These are phyloP conservation scores for Neonectria faginata DNA, from an alignment of 2,329 filamentous ascomycete species.

Conservation along the genomic window DNA sequence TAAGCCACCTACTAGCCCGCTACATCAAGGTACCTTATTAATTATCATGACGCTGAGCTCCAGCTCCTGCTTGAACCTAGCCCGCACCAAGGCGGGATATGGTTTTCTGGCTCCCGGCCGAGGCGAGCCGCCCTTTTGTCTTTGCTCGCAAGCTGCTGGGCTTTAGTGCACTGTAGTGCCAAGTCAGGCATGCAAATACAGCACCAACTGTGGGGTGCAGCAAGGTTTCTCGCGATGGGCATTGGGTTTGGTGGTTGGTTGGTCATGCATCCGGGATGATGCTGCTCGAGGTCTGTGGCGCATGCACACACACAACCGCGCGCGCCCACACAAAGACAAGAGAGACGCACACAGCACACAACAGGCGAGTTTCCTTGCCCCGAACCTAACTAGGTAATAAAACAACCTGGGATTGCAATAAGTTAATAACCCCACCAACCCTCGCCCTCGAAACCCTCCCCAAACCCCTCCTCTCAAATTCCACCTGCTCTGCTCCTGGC, in stretches of 20 bases:
- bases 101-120: neutral
- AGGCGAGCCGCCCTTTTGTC: neutral
- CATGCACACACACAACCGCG: constrained; percentile 15
- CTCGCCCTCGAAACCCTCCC: constrained; percentile 41
- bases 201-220: constrained; percentile 8
- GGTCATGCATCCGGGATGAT: constrained; percentile 11
- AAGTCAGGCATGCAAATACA: neutral
- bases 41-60: constrained; percentile 17
- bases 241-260: constrained; percentile 9
- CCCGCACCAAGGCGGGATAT: neutral
- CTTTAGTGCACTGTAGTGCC: neutral
- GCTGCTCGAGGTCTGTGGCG: constrained; percentile 24
- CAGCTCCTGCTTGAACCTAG: neutral
- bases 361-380: constrained; percentile 23
- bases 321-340: constrained; percentile 1
- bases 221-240: constrained; percentile 14
- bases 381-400: constrained; percentile 26
- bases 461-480: constrained; percentile 44
- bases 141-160: neutral
- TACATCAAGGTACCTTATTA: neutral
- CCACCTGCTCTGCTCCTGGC: constrained; percentile 38
- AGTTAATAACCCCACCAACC: constrained; percentile 30
- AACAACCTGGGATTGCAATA: constrained; percentile 15
- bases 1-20: too few relatives aligned
- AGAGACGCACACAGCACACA: constrained; percentile 29